A percentile compares a stretch with the other conserved stretches of the same genome.
Conservation (phyloP, 1,284 basidiomycete species). For the Volvariella surrecta region DNA sequence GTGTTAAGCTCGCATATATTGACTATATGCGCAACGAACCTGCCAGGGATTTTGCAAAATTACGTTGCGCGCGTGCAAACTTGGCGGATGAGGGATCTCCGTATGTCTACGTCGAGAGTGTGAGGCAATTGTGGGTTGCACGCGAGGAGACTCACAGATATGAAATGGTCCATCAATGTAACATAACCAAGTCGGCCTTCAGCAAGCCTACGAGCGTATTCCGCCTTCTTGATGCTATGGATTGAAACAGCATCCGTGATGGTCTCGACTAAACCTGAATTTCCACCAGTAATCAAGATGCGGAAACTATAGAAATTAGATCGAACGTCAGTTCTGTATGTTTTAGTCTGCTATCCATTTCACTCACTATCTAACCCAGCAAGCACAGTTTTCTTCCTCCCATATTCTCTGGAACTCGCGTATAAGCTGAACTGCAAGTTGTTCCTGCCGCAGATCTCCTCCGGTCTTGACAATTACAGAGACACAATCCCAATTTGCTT, state of each 20-base stretch:
- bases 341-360: too few species aligned
- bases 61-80: conserved; percentile 79
- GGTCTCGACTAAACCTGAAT: conserved; percentile 90
- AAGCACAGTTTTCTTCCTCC: conserved; percentile 85
- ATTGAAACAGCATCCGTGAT: conserved; percentile 97
- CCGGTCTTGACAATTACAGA: conserved; percentile 99
- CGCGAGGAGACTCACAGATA: conserved; percentile 44
- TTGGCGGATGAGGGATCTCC: conserved; percentile 84
- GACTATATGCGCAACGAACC: conserved; percentile 28
- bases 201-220: conserved; percentile 84
- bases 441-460: conserved; percentile 94
- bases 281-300: conserved; percentile 91
- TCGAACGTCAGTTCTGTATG: too few species aligned
- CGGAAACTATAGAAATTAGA: conserved; percentile 46
- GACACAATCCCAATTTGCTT: conserved; percentile 78
- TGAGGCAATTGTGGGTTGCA: background rate
- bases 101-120: conserved; percentile 60
- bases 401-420: conserved; percentile 91
- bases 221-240: conserved; percentile 98
- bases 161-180: conserved; percentile 85
- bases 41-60: conserved; percentile 93
- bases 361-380: conserved; percentile 91
- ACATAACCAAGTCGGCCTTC: conserved; percentile 79
- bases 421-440: conserved; percentile 94
- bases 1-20: background rate